Evolutionary conservation across 2,329 filamentous ascomycete species (phyloP).

Genomic region (Colletotrichum lindemuthianum): DNA sequence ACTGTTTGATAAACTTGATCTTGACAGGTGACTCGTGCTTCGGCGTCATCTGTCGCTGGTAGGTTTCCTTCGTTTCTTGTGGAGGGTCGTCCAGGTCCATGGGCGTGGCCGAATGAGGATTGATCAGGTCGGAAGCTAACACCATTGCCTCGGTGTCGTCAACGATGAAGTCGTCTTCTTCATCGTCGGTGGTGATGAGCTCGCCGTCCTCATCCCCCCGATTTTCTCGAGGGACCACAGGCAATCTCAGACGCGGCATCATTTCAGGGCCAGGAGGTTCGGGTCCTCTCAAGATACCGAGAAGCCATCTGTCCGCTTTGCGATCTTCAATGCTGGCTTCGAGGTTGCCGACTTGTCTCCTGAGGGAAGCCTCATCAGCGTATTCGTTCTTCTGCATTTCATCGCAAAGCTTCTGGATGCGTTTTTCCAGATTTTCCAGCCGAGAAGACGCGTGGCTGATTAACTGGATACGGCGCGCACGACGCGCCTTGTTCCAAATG

Average conservation of each 20-base stretch:
- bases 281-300: constrained; percentile 56
- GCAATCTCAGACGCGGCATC: constrained; percentile 43
- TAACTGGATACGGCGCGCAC: constrained; percentile 48
- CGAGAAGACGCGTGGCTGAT: constrained; percentile 55
- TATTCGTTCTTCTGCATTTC: constrained; percentile 65
- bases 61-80: background rate
- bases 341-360: constrained; percentile 65
- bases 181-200: constrained; percentile 59
- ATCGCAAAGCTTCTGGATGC: constrained; percentile 64
- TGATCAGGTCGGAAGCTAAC: background rate
- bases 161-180: constrained; percentile 62
- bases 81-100: constrained; percentile 24
- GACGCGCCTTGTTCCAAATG: constrained; percentile 69
- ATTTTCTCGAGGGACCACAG: constrained; percentile 32
- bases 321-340: constrained; percentile 73
- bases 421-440: constrained; percentile 55
- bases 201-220: constrained; percentile 56
- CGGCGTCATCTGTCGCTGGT: background rate
- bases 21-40: background rate
- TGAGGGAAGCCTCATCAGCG: constrained; percentile 61
- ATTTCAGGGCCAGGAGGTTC: constrained; percentile 50
- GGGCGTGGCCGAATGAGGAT: background rate
- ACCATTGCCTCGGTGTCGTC: constrained; percentile 37
- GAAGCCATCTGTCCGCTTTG: constrained; percentile 61
- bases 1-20: background rate